phyloP scores from a whole-genome alignment of 192 early-diverging fungal species.

The Chytriomyces sp. region DNA sequence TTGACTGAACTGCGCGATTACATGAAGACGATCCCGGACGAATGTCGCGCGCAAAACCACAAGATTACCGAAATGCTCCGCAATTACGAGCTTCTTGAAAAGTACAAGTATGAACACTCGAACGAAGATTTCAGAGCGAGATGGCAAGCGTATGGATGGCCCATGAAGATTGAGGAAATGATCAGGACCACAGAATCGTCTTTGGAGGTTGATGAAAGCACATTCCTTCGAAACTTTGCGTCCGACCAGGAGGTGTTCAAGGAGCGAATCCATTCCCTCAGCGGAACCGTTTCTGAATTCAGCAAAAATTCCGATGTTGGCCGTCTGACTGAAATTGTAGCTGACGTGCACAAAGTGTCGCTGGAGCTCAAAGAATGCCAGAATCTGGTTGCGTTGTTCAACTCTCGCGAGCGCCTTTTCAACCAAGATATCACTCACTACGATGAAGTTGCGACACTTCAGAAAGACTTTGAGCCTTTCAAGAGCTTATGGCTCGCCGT shows the following conservation, averaged over 20 bases:
- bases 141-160: constrained; percentile 63
- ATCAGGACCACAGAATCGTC: constrained; percentile 48
- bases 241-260: constrained; percentile 71
- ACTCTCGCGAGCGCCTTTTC: constrained; percentile 63
- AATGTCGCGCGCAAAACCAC: constrained; percentile 43
- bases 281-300: constrained; percentile 59
- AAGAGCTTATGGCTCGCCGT: constrained; percentile 61
- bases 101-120: constrained; percentile 57
- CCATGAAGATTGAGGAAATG: constrained; percentile 61
- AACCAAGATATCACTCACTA: constrained; percentile 62
- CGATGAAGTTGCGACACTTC: constrained; percentile 58
- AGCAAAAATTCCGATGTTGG: constrained; percentile 54
- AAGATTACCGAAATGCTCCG: constrained; percentile 60
- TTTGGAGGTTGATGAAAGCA: constrained; percentile 57
- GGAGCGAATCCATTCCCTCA: constrained; percentile 56
- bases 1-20: constrained; percentile 63
- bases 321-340: constrained; percentile 56
- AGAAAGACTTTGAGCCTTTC: constrained; percentile 67
- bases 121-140: constrained; percentile 64
- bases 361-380: constrained; percentile 65
- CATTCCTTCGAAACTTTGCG: constrained; percentile 56
- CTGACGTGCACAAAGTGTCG: constrained; percentile 57
- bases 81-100: constrained; percentile 64
- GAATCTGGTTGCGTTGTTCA: constrained; percentile 54
- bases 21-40: constrained; percentile 63